These are phyloP conservation scores for Cenchrus americanus DNA, from an alignment of 176 grass and related monocot species.

Conservation along the genomic window DNA sequence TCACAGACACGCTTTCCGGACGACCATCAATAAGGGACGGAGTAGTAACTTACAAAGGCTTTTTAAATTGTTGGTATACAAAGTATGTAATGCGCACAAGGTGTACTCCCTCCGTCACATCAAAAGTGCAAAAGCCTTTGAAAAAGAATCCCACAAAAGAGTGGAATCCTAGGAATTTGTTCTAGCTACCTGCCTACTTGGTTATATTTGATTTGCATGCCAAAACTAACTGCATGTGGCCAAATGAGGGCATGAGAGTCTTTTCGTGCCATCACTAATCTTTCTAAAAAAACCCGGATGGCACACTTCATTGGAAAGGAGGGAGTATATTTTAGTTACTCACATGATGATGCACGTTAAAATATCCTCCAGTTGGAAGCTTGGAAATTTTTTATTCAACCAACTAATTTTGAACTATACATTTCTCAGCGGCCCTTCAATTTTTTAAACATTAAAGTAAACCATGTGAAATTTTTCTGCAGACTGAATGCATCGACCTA, in stretches of 20 bases:
- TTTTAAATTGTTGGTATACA: not conserved
- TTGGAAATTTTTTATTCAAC: not conserved
- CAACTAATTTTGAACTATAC: slow-evolving; percentile 4
- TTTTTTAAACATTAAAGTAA: slow-evolving; percentile 8
- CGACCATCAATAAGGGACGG: too few relatives aligned
- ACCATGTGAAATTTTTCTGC: slow-evolving; percentile 35
- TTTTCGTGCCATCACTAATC: too few relatives aligned
- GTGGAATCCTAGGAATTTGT: too few relatives aligned
- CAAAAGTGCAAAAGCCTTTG: too few relatives aligned
- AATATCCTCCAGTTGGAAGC: not conserved
- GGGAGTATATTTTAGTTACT: not conserved
- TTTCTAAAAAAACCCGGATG: too few relatives aligned
- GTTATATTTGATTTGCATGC: too few relatives aligned
- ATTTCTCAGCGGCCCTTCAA: not conserved
- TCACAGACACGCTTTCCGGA: too few relatives aligned
- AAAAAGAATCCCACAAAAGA: too few relatives aligned
- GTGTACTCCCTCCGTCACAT: not conserved
- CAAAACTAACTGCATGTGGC: too few relatives aligned
- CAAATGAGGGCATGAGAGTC: too few relatives aligned
- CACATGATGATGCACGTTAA: not conserved
- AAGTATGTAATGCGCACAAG: not conserved
- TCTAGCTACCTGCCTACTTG: too few relatives aligned
- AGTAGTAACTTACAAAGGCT: not conserved
- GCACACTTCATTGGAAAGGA: too few relatives aligned
- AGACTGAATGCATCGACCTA: slow-evolving; percentile 92